Percentiles rank a stretch among this genome's conserved stretches.
Evolutionary conservation across 345 rosid species (phyloP).

Genomic region (Raphanus sativus): DNA sequence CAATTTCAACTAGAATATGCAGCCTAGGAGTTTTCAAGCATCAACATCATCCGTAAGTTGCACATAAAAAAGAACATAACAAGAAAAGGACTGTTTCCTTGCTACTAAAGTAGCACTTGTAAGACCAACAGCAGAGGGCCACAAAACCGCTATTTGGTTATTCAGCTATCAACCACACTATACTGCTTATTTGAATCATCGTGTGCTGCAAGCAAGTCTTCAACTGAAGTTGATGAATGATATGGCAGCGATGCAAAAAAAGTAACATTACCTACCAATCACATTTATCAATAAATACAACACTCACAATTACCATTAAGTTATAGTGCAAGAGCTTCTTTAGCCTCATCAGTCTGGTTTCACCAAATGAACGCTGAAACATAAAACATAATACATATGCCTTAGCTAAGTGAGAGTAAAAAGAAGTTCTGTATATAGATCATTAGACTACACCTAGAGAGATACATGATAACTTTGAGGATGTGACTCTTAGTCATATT

Average conservation of each 20-base stretch:
- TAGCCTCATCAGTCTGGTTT: not conserved
- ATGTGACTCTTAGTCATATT: too few relatives aligned
- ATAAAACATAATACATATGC: too few relatives aligned
- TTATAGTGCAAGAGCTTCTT: not conserved
- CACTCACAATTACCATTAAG: not conserved
- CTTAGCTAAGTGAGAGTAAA: too few relatives aligned
- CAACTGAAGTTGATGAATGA: not conserved
- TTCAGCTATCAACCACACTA: not conserved
- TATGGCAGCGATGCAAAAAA: conserved; percentile 73
- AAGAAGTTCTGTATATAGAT: too few relatives aligned
- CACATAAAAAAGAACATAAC: not conserved
- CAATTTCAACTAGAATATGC: not conserved
- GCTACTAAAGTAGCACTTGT: too few relatives aligned
- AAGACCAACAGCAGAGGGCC: not conserved
- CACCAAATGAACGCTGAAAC: not conserved
- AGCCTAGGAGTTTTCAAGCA: not conserved
- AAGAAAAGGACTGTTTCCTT: not conserved
- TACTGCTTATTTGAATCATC: not conserved
- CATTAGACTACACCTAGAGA: too few relatives aligned
- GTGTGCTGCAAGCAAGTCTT: not conserved
- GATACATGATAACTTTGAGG: too few relatives aligned
- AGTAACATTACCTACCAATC: conserved; percentile 80
- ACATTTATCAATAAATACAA: not conserved
- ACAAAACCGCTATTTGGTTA: not conserved
- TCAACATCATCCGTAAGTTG: not conserved